Conservation (phyloP, 2,329 filamentous ascomycete genomes). For the Pseudogymnoascus sp. region DNA sequence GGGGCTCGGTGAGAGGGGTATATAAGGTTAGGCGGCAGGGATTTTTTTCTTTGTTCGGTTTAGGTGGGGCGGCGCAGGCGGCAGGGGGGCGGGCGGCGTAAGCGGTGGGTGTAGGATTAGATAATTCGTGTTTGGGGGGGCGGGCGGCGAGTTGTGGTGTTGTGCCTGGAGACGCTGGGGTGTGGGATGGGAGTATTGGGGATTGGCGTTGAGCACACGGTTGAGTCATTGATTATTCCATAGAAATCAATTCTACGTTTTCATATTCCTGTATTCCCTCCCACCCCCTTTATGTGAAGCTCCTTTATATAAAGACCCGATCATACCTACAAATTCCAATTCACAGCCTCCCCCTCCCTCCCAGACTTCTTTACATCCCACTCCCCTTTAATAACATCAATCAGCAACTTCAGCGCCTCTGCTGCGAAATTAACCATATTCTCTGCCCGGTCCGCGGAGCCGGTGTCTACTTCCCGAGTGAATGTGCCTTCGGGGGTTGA, state of each 20-base stretch:
- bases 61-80: background rate
- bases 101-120: background rate
- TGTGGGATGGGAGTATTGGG: background rate
- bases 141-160: background rate
- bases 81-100: background rate
- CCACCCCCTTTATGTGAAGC: background rate
- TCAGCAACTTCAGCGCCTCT: conserved; percentile 46
- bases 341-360: background rate
- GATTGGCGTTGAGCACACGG: background rate
- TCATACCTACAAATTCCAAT: background rate
- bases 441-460: conserved; percentile 41
- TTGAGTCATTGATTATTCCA: background rate
- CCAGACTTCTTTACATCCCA: background rate
- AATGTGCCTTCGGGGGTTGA: conserved; percentile 41
- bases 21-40: background rate
- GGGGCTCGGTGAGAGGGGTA: background rate
- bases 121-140: background rate
- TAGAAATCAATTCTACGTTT: background rate
- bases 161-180: background rate
- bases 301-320: background rate
- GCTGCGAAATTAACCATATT: conserved; percentile 57
- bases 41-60: background rate
- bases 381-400: conserved; percentile 42
- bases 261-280: background rate
- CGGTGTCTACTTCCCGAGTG: conserved; percentile 48